These are phyloP conservation scores for Fusarium sp. DNA, from an alignment of 2,329 filamentous ascomycete species.

Conservation along the genomic window DNA sequence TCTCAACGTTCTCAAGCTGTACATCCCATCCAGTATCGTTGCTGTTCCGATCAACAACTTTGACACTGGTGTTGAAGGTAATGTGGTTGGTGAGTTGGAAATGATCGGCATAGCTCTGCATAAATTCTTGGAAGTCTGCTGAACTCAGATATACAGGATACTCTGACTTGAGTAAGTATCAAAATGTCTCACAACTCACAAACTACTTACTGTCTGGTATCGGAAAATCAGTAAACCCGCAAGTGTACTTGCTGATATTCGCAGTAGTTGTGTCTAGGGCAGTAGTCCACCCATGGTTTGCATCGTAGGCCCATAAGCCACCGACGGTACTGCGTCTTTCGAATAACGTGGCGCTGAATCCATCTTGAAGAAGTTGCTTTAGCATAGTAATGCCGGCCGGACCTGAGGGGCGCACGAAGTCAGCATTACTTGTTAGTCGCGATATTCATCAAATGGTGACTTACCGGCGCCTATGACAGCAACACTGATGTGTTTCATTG, in stretches of 20 bases:
- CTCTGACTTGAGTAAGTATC: not conserved
- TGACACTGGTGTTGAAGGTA: slow-evolving; percentile 5
- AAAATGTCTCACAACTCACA: rapidly evolving
- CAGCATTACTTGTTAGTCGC: rapidly evolving
- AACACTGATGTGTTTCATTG: not conserved
- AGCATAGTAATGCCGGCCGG: slow-evolving; percentile 29
- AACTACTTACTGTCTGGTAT: slow-evolving; percentile 16
- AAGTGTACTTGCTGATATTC: slow-evolving; percentile 30
- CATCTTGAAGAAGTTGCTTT: slow-evolving; percentile 21
- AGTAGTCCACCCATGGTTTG: slow-evolving; percentile 10
- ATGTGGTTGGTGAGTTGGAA: not conserved
- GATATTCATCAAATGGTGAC: not conserved
- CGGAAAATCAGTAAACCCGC: slow-evolving; percentile 20
- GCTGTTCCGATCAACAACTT: not conserved
- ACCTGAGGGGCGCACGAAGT: not conserved
- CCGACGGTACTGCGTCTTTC: slow-evolving; percentile 12
- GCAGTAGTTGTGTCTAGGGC: not conserved
- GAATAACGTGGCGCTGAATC: slow-evolving; percentile 5
- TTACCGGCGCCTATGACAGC: slow-evolving; percentile 7
- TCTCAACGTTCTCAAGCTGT: slow-evolving; percentile 2
- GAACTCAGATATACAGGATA: slow-evolving; percentile 15
- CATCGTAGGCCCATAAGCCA: slow-evolving; percentile 11
- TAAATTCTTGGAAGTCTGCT: slow-evolving; percentile 24
- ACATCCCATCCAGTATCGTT: slow-evolving; percentile 3
- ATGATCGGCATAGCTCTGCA: slow-evolving; percentile 20